Conservation (phyloP, 805 yeast species). For the Kodamaea hsintzibuensis region DNA sequence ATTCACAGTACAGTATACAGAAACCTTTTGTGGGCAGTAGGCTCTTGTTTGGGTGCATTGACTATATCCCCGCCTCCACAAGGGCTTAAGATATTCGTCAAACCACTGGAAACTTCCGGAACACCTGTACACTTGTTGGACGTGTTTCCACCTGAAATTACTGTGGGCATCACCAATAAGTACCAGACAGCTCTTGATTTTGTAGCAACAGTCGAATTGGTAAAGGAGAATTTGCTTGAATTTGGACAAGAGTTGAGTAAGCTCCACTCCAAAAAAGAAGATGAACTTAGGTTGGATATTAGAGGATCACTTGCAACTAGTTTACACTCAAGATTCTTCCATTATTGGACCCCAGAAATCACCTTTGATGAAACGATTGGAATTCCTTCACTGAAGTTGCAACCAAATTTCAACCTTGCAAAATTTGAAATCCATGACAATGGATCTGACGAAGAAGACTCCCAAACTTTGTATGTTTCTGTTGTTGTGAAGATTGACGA, state of each 20-base stretch:
- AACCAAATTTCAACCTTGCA: slow-evolving; percentile 18
- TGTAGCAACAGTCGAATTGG: slow-evolving; percentile 19
- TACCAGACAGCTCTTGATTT: slow-evolving; percentile 25
- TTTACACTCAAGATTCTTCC: slow-evolving; percentile 18
- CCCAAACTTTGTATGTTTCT: background rate
- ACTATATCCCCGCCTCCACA: slow-evolving; percentile 19
- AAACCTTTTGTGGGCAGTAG: slow-evolving; percentile 20
- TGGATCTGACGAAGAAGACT: slow-evolving; percentile 10
- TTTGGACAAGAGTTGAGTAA: slow-evolving; percentile 15
- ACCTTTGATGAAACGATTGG: slow-evolving; percentile 13
- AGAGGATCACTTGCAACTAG: slow-evolving; percentile 20
- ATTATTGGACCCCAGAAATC: slow-evolving; percentile 16
- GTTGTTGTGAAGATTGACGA: slow-evolving; percentile 11
- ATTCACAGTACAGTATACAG: slow-evolving; percentile 24
- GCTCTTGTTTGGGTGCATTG: slow-evolving; percentile 25
- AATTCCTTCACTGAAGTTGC: slow-evolving; percentile 12
- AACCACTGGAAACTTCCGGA: slow-evolving; percentile 11
- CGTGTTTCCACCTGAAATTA: slow-evolving; percentile 26
- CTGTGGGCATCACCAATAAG: slow-evolving; percentile 21
- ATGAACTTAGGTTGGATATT: slow-evolving; percentile 19
- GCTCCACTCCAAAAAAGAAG: background rate
- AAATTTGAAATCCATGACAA: slow-evolving; percentile 12
- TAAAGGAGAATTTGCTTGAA: slow-evolving; percentile 18
- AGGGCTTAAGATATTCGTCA: slow-evolving; percentile 21
- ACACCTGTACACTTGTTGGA: slow-evolving; percentile 24